A percentile compares a stretch with the other conserved stretches of the same genome.
phyloP scores from a whole-genome alignment of 2,329 filamentous ascomycete species.

The Arthrobotrys sphaeroides region DNA sequence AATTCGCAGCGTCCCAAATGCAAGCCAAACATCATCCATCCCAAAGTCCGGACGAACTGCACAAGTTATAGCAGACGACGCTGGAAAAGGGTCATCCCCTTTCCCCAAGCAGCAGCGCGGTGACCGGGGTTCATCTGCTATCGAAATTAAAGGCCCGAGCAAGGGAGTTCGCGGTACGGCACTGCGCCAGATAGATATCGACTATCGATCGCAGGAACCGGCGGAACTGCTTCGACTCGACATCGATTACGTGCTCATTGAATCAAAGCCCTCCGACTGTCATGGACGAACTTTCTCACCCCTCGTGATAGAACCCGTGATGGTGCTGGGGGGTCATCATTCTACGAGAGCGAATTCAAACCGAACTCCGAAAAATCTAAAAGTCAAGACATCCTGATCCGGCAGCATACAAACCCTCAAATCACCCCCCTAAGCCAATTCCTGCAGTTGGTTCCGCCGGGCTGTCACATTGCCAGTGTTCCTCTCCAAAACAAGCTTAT shows the following conservation, averaged over 20 bases:
- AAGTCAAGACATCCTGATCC: slow-evolving; percentile 4
- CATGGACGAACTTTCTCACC: background rate
- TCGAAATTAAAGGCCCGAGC: slow-evolving; percentile 54
- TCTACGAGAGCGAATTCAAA: slow-evolving; percentile 1
- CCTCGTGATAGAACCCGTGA: no score
- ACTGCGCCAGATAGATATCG: background rate
- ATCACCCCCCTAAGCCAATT: slow-evolving; percentile 33
- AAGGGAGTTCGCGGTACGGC: slow-evolving; percentile 14
- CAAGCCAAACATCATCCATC: slow-evolving; percentile 26
- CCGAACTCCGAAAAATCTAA: slow-evolving; percentile 4
- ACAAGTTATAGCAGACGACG: slow-evolving; percentile 51
- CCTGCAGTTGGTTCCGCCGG: slow-evolving; percentile 22
- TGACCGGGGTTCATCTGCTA: slow-evolving; percentile 22
- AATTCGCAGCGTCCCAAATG: no score
- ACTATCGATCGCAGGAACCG: background rate
- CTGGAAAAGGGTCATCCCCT: slow-evolving; percentile 43
- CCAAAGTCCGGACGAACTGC: slow-evolving; percentile 50
- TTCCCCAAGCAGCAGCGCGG: slow-evolving; percentile 1
- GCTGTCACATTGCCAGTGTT: slow-evolving; percentile 24
- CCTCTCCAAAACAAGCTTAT: slow-evolving; percentile 46
- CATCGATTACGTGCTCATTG: background rate
- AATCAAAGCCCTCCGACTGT: background rate
- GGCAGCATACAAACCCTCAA: slow-evolving; percentile 8
- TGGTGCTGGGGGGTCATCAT: background rate
- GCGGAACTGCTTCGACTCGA: background rate